Conservation (phyloP, 139 green algal species). For the Micractinium conductrix region DNA sequence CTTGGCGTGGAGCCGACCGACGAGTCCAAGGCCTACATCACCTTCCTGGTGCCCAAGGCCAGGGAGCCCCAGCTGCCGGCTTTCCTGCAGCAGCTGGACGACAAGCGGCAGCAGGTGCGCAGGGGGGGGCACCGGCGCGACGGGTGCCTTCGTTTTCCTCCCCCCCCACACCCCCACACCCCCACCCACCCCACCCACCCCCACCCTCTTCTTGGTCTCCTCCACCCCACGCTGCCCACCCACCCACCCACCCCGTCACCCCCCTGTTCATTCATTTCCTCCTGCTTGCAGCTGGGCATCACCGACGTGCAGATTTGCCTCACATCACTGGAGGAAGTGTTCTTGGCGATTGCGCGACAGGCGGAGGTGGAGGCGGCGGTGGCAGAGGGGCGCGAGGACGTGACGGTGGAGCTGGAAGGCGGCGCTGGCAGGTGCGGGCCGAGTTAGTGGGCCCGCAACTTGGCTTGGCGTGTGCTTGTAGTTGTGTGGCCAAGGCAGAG, state of each 20-base stretch:
- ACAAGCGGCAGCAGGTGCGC: conserved; percentile 21
- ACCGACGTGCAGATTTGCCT: conserved; percentile 77
- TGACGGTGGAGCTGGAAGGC: conserved; percentile 51
- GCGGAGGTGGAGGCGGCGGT: conserved; percentile 74
- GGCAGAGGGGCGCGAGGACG: conserved; percentile 38
- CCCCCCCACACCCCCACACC: not conserved
- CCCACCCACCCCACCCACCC: not conserved
- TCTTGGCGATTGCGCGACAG: conserved; percentile 79
- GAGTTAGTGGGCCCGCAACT: too few relatives aligned
- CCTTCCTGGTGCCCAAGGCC: conserved; percentile 67
- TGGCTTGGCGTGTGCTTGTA: too few relatives aligned
- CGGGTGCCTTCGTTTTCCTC: not conserved
- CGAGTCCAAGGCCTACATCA: conserved; percentile 69
- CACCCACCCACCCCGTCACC: not conserved
- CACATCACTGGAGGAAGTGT: conserved; percentile 79
- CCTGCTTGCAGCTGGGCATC: conserved; percentile 55
- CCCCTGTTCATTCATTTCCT: not conserved
- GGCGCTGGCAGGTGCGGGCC: too few relatives aligned
- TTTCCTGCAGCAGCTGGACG: conserved; percentile 72
- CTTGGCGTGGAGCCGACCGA: conserved; percentile 65
- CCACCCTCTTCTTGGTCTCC: not conserved
- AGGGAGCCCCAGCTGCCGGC: conserved; percentile 60
- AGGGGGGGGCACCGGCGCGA: not conserved
- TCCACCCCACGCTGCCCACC: not conserved
- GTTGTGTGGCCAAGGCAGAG: conserved; percentile 42